Evolutionary conservation across 768 basidiomycete genomes (phyloP).

Genomic region (Boletus reticuloceps): DNA sequence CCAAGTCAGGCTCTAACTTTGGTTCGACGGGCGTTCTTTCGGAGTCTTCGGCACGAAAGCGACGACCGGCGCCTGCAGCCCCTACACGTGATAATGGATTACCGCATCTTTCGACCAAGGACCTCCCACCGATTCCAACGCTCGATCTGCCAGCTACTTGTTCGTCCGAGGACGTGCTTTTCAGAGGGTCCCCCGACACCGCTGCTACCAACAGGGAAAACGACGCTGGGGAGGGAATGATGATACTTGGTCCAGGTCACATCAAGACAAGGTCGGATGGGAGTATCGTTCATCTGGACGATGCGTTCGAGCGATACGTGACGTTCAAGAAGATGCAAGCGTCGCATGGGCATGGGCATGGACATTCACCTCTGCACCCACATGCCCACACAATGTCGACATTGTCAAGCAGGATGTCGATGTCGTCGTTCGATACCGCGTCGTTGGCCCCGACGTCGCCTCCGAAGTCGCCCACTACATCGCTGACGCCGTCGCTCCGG

Average conservation of each 20-base stretch:
- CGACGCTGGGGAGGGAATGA: not conserved
- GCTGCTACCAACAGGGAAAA: not conserved
- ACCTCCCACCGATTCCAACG: constrained; percentile 53
- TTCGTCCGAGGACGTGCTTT: not conserved
- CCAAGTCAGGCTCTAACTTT: constrained; percentile 13
- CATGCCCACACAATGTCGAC: not conserved
- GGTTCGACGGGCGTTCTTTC: constrained; percentile 43
- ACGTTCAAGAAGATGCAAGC: constrained; percentile 61
- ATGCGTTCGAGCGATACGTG: constrained; percentile 90
- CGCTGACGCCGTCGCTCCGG: constrained; percentile 29
- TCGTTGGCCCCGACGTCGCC: constrained; percentile 36
- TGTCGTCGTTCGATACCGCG: constrained; percentile 54
- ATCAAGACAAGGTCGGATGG: constrained; percentile 14
- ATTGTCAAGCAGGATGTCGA: constrained; percentile 50
- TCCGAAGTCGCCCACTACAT: constrained; percentile 37
- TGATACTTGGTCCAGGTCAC: not conserved
- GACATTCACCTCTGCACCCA: constrained; percentile 4
- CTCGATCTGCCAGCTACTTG: constrained; percentile 25
- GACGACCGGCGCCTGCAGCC: constrained; percentile 26
- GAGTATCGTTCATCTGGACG: constrained; percentile 48
- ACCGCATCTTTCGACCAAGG: constrained; percentile 35
- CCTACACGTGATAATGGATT: constrained; percentile 14
- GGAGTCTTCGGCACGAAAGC: constrained; percentile 21
- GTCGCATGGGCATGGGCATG: constrained; percentile 3
- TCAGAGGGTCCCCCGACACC: not conserved